phyloP scores from a whole-genome alignment of 331 rosid species.

The Malus hybrid region DNA sequence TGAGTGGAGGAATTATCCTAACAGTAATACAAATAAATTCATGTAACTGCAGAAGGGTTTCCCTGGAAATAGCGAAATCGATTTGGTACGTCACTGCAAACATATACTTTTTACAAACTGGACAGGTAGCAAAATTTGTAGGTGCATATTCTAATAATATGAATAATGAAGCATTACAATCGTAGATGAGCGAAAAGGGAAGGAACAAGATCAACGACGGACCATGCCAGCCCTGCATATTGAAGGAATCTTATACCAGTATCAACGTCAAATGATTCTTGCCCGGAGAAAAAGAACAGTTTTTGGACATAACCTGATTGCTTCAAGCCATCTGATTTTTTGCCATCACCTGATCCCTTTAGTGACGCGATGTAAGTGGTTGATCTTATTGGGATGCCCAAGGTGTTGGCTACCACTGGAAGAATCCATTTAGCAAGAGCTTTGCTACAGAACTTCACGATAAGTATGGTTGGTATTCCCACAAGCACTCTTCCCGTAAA shows the following conservation, averaged over 20 bases:
- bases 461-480: conserved; percentile 80
- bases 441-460: conserved; percentile 87
- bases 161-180: conserved; percentile 32
- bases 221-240: conserved; percentile 94
- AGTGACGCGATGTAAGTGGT: conserved; percentile 57
- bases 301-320: conserved; percentile 48
- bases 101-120: conserved; percentile 20
- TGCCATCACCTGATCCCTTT: conserved; percentile 30
- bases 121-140: background rate
- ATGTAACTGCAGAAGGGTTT: background rate
- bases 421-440: conserved; percentile 86
- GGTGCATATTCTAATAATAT: background rate
- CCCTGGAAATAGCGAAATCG: background rate
- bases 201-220: conserved; percentile 94
- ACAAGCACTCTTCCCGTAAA: conserved; percentile 69
- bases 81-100: background rate
- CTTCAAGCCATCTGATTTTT: conserved; percentile 39
- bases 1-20: too few relatives aligned
- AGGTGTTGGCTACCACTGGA: conserved; percentile 62
- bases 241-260: conserved; percentile 89
- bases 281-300: conserved; percentile 37
- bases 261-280: conserved; percentile 68
- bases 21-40: too few relatives aligned
- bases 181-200: conserved; percentile 48
- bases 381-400: conserved; percentile 80